Percentiles rank a stretch among this genome's conserved stretches.
phyloP scores from a whole-genome alignment of 352 stramenopile species.

The Globisporangium apiculatum region DNA sequence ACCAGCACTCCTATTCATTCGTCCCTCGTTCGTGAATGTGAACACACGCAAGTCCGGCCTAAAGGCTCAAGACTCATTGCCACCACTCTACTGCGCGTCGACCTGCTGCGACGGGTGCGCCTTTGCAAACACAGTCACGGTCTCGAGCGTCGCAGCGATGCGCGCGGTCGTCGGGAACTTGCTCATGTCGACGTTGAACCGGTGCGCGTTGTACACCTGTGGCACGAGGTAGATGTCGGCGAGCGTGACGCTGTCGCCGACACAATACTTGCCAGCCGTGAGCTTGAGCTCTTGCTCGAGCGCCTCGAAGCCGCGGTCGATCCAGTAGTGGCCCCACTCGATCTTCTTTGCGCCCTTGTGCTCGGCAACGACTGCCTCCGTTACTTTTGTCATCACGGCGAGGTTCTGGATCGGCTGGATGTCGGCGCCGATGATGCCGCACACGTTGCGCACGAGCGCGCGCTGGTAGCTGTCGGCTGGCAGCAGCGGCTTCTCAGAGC shows the following conservation, averaged over 20 bases:
- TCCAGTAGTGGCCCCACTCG: conserved; percentile 59
- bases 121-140: conserved; percentile 75
- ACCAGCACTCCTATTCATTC: no score
- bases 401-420: conserved; percentile 92
- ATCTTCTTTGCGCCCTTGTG: conserved; percentile 38
- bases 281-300: conserved; percentile 67
- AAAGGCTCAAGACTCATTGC: not conserved
- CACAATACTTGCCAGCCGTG: conserved; percentile 56
- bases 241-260: conserved; percentile 78
- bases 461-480: conserved; percentile 59
- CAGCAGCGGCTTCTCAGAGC: conserved; percentile 59
- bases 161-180: conserved; percentile 82
- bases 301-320: conserved; percentile 76
- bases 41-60: not conserved
- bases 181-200: conserved; percentile 85
- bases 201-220: conserved; percentile 90
- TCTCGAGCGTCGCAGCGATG: conserved; percentile 57
- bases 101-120: conserved; percentile 78
- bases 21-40: not conserved
- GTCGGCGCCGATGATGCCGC: conserved; percentile 86
- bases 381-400: conserved; percentile 47
- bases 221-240: conserved; percentile 88
- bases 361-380: conserved; percentile 38
- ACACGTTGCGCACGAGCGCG: conserved; percentile 81
- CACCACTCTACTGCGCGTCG: conserved; percentile 31